Percentiles rank a stretch among this genome's conserved stretches.
These are phyloP conservation scores for Sugiyamaella novakii DNA, from an alignment of 1,139 yeast species.

Conservation along the genomic window DNA sequence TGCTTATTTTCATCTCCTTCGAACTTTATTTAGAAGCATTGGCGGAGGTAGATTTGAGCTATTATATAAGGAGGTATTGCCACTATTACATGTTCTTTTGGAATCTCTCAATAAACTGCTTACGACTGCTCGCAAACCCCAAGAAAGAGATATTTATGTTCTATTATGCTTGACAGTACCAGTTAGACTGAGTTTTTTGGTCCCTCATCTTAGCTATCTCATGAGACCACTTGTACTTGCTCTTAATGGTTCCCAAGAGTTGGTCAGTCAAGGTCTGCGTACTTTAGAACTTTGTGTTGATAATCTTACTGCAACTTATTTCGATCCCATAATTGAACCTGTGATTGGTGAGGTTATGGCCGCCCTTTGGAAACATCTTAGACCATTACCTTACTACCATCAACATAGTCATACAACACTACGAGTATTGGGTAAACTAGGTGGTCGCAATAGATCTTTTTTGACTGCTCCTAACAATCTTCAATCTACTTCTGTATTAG, in stretches of 20 bases:
- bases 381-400: conserved; percentile 88
- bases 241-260: conserved; percentile 84
- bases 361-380: conserved; percentile 87
- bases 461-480: conserved; percentile 72
- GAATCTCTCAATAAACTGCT: conserved; percentile 85
- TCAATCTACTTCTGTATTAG: conserved; percentile 56
- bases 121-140: conserved; percentile 79
- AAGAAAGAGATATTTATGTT: conserved; percentile 90
- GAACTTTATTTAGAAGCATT: conserved; percentile 89
- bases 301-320: conserved; percentile 91
- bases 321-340: conserved; percentile 96
- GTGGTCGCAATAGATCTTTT: conserved; percentile 91
- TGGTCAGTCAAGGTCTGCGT: conserved; percentile 90
- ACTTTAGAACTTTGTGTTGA: conserved; percentile 97
- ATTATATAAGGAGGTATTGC: conserved; percentile 88
- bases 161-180: conserved; percentile 96
- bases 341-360: conserved; percentile 92
- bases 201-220: conserved; percentile 84
- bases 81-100: conserved; percentile 79
- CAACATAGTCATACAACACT: conserved; percentile 94
- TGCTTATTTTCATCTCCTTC: conserved; percentile 81
- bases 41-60: conserved; percentile 96
- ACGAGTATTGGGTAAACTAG: conserved; percentile 89
- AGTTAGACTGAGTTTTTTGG: conserved; percentile 85
- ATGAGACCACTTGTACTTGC: conserved; percentile 93